Evolutionary conservation across 2,329 filamentous ascomycete genomes (phyloP).

Genomic region (Coniochaeta prunicola): DNA sequence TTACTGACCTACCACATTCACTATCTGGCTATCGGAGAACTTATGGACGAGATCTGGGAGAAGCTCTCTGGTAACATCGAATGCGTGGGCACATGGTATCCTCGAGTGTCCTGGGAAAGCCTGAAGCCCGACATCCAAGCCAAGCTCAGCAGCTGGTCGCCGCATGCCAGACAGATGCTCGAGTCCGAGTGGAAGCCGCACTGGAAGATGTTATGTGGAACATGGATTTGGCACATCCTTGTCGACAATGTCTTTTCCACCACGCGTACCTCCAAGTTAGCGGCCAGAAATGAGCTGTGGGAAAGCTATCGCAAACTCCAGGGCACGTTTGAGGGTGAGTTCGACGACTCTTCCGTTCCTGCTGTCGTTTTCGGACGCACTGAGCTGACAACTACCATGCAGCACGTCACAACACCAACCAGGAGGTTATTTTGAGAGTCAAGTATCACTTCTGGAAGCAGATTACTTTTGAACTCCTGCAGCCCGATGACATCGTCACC

Average conservation of each 20-base stretch:
- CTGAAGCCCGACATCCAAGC: background rate
- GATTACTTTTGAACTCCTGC: background rate
- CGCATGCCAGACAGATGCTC: background rate
- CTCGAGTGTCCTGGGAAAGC: background rate
- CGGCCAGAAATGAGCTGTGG: background rate
- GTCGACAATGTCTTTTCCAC: background rate
- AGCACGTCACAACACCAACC: background rate
- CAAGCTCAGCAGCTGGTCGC: background rate
- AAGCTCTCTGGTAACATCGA: background rate
- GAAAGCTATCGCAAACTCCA: background rate
- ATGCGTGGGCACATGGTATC: background rate
- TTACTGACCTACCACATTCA: background rate
- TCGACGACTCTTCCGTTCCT: background rate
- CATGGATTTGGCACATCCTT: background rate
- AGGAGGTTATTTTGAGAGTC: no score
- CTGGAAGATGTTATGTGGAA: background rate
- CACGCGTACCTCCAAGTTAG: background rate
- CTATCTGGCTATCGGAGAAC: background rate
- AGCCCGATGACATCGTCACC: no score
- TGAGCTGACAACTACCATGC: background rate
- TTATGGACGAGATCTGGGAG: background rate
- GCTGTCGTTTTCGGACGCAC: background rate
- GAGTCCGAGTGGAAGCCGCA: background rate
- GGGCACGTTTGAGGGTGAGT: background rate
- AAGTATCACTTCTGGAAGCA: background rate